phyloP scores from a whole-genome alignment of 345 rosid genomes.

The Syzygium jambos region DNA sequence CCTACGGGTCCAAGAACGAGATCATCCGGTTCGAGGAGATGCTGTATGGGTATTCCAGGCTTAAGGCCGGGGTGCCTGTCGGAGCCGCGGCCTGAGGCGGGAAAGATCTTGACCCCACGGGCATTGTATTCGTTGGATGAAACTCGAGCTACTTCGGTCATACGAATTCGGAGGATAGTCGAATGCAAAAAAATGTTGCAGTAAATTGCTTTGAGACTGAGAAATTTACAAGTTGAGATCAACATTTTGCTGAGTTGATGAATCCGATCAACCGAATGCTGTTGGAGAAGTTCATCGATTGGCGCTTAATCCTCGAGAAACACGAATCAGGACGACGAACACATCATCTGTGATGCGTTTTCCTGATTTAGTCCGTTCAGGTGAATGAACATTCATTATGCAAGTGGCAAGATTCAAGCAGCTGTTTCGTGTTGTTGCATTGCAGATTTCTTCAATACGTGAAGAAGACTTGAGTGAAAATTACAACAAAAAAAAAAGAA shows the following conservation, averaged over 20 bases:
- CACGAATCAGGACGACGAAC: not conserved
- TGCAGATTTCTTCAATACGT: not conserved
- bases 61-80: slow-evolving; percentile 57
- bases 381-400: not conserved
- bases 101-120: not conserved
- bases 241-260: not conserved
- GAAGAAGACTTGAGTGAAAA: not conserved
- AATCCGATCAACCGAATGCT: not conserved
- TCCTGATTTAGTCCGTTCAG: too few relatives aligned
- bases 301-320: not conserved
- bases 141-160: not conserved
- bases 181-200: not conserved
- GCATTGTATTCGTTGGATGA: not conserved
- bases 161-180: not conserved
- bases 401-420: not conserved
- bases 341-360: too few relatives aligned
- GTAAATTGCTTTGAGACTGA: not conserved
- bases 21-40: slow-evolving; percentile 87
- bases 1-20: slow-evolving; percentile 92
- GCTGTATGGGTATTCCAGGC: slow-evolving; percentile 79
- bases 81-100: slow-evolving; percentile 46
- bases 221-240: not conserved
- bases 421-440: not conserved
- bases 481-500: not conserved
- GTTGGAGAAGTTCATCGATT: not conserved